Base-by-base conservation (phyloP, 139 green algal species). In the Zygnema cylindricum region DNA sequence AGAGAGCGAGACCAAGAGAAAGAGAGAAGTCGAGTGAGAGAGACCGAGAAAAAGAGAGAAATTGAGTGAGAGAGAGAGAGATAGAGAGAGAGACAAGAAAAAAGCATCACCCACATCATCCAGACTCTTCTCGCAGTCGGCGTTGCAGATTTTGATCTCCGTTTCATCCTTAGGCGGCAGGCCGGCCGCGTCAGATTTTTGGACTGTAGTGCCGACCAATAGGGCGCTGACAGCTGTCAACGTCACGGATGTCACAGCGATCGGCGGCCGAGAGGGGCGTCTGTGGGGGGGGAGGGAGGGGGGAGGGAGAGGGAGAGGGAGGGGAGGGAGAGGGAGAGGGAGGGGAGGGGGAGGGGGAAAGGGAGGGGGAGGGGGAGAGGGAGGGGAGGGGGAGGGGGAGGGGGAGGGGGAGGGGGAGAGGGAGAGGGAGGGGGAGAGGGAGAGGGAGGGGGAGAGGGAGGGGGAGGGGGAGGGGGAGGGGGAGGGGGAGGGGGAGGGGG, bases 71-170 rank as follows among this genome's bases (percentile, higher is more conserved):
- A 81, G 21, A 85, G 16, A 1, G 1, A 89, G 1, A 87, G 1
- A 33, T 43, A 2, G 41, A 21, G 22, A 87, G 2, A 2, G 2
- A n/a, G 39, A 87, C 33, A 25, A 22, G 84, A 88, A 35, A 86
- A 23, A 87, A n/a, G 71, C 36, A 87, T 3, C 0, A 40, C 73
- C 22, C 33, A 81, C 63, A 32, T 49, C 55, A 0, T 94, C 93
- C 30, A 98, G 81, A 1, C 69, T 71, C 0, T 69, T 81, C 2
- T 82, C 82, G 86, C 95, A 98, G 36, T 94, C 91, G 0, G 89
- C 86, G 36, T 96, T 92, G 82, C 96, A 98, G 35, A 98, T 90
- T 35, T 77, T 87, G 1, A 81, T 16, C 23, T 32, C 55, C 2
- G 43, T 41, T n/a, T 90, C 85, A 39, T 88, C 41, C 21, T 35